Evolutionary conservation across 148 eudicot genomes (phyloP).

Genomic region (Cornus kousa): DNA sequence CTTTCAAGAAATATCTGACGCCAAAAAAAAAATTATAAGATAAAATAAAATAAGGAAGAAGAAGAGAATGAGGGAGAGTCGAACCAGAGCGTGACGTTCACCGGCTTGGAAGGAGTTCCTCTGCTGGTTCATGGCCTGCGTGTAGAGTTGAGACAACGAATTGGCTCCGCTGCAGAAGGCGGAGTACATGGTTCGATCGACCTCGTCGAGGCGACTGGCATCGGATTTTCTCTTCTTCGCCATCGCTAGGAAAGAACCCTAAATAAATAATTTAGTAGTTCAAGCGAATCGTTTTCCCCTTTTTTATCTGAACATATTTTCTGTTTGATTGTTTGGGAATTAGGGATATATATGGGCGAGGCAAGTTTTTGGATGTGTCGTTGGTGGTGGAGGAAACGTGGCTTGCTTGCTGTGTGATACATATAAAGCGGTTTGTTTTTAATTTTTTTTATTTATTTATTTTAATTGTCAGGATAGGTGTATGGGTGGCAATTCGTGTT

Average conservation of each 20-base stretch:
- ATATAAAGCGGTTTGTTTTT: too few relatives aligned
- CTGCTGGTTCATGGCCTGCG: slow-evolving; percentile 63
- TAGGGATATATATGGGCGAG: neutral
- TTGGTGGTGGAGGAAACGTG: neutral
- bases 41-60: too few relatives aligned
- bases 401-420: neutral
- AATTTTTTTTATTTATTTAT: too few relatives aligned
- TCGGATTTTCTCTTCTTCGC: slow-evolving; percentile 52
- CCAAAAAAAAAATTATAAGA: too few relatives aligned
- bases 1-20: too few relatives aligned
- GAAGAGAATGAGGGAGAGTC: neutral
- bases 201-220: slow-evolving; percentile 46
- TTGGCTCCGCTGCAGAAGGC: slow-evolving; percentile 54
- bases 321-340: neutral
- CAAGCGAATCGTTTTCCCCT: too few relatives aligned
- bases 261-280: too few relatives aligned
- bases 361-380: too few relatives aligned
- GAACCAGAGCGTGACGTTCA: slow-evolving; percentile 47
- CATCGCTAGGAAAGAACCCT: slow-evolving; percentile 18
- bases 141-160: slow-evolving; percentile 53
- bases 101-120: slow-evolving; percentile 51
- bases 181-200: slow-evolving; percentile 56
- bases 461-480: too few relatives aligned
- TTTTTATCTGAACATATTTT: too few relatives aligned
- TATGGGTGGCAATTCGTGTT: too few relatives aligned